Base-by-base conservation (phyloP, 1,284 basidiomycete species). In the Rhodotorula sp. region DNA sequence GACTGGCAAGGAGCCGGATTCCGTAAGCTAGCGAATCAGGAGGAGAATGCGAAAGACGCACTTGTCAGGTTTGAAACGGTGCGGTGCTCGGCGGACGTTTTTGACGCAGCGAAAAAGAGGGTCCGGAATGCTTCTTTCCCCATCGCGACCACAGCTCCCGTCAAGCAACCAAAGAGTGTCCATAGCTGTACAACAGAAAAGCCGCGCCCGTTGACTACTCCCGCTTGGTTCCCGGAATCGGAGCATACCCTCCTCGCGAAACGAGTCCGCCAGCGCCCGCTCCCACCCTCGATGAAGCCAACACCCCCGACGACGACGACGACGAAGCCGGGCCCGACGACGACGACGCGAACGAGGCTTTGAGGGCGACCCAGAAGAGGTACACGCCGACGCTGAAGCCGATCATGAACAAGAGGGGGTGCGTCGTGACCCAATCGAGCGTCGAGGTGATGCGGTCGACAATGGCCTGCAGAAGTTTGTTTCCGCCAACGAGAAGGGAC, bases 341-440 rank as follows among this genome's bases (percentile, higher is more conserved):
- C 51, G 58, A 29, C 29, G 29, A 46, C 58, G 54, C 56, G 23
- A 58, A 51, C 34, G 54, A 29, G n/a, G 61, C 54, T n/a, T 49
- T 43, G 47, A 21, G 23, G 34, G 57, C 56, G n/a, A 60, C 3
- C 23, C 58, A 51, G 63, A 80, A 77, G 57, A 82, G 64, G 3
- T 80, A 48, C 21, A 69, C 79, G 81, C 79, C 5, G 76, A 75
- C 1, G 71, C 72, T 72, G 21, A 81, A 70, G 23, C 72, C 64
- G 51, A 81, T 47, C n/a, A 82, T 58, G 15, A 80, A 78, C 18
- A 80, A 47, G 65, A 83, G 66, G 0, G 82, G 82, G 69, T 83
- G 81, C 26, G 80, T 74, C n/a, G 77, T 59, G 26, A 72, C 69
- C 20, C 64, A 51, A 58, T 68, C 58, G 65, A 62, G 57, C 46